phyloP scores from a whole-genome alignment of 495 filamentous ascomycete genomes.

The Lasiosphaeriaceae sp. region DNA sequence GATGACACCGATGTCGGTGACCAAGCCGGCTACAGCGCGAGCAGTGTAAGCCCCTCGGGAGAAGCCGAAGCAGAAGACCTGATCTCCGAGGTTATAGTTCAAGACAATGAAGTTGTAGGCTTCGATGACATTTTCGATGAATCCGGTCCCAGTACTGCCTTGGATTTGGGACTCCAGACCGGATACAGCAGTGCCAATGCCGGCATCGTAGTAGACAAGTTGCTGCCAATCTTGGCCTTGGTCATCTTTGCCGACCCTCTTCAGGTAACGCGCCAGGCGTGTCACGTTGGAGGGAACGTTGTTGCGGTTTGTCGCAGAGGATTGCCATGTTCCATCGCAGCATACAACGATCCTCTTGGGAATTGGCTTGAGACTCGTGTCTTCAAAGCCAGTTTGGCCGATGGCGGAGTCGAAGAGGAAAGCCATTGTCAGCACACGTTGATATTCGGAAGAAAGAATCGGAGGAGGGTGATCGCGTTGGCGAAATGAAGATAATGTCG shows the following conservation, averaged over 20 bases:
- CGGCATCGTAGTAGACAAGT: constrained; percentile 23
- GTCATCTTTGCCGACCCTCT: background rate
- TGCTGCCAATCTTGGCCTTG: constrained; percentile 9
- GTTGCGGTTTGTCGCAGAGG: constrained; percentile 5
- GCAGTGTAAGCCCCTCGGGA: constrained; percentile 65
- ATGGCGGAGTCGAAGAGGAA: background rate
- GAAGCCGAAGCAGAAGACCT: constrained; percentile 64
- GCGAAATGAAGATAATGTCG: too few species aligned
- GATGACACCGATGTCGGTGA: constrained; percentile 53
- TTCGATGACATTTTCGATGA: constrained; percentile 44
- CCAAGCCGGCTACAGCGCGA: constrained; percentile 53
- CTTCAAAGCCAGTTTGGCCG: constrained; percentile 3
- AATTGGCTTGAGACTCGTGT: background rate
- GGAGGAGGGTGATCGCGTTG: too few species aligned
- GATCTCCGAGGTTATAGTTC: constrained; percentile 57
- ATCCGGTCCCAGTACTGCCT: background rate
- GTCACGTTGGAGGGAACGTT: constrained; percentile 17
- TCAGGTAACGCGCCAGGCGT: constrained; percentile 5
- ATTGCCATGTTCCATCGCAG: constrained; percentile 22
- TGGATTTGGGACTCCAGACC: background rate
- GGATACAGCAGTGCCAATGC: constrained; percentile 11
- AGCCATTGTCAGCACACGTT: background rate
- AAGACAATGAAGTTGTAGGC: constrained; percentile 56
- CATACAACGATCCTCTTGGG: constrained; percentile 19
- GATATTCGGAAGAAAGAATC: too few species aligned